phyloP scores from a whole-genome alignment of 495 filamentous ascomycete species.

The Lophiostoma macrostomum region DNA sequence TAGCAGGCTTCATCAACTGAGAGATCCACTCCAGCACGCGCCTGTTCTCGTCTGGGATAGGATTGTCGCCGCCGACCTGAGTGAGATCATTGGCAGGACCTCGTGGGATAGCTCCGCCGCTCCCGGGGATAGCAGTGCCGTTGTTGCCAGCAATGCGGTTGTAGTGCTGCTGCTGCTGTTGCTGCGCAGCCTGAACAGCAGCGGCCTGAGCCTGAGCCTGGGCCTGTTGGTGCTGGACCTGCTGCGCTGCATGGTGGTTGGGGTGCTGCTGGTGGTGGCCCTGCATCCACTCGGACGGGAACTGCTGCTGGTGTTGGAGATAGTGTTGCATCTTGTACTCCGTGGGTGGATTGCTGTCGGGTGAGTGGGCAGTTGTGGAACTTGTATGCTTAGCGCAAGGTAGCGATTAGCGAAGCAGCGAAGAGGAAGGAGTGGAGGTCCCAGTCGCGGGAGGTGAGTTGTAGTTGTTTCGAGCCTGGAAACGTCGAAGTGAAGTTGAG shows the following conservation, averaged over 20 bases:
- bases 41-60: conserved; percentile 84
- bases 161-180: conserved; percentile 79
- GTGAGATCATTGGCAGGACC: conserved; percentile 20
- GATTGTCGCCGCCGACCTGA: conserved; percentile 45
- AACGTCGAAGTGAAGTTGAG: too few relatives aligned
- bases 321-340: conserved; percentile 46
- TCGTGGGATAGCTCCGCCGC: conserved; percentile 20
- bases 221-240: conserved; percentile 43
- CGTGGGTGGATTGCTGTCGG: background rate
- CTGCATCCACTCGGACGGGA: conserved; percentile 62
- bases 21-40: conserved; percentile 90
- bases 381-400: too few relatives aligned
- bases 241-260: conserved; percentile 57
- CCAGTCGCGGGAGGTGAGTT: too few relatives aligned
- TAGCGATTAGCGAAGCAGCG: too few relatives aligned
- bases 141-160: conserved; percentile 67
- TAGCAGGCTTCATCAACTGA: conserved; percentile 82
- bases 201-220: conserved; percentile 58
- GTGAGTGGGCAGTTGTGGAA: background rate
- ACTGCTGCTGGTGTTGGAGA: conserved; percentile 79
- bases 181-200: conserved; percentile 63
- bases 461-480: too few relatives aligned
- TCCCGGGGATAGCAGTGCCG: conserved; percentile 41
- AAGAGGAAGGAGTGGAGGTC: too few relatives aligned
- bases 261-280: conserved; percentile 56